These are phyloP conservation scores for Talaromyces pinophilus DNA, from an alignment of 2,329 filamentous ascomycete species.

Conservation along the genomic window DNA sequence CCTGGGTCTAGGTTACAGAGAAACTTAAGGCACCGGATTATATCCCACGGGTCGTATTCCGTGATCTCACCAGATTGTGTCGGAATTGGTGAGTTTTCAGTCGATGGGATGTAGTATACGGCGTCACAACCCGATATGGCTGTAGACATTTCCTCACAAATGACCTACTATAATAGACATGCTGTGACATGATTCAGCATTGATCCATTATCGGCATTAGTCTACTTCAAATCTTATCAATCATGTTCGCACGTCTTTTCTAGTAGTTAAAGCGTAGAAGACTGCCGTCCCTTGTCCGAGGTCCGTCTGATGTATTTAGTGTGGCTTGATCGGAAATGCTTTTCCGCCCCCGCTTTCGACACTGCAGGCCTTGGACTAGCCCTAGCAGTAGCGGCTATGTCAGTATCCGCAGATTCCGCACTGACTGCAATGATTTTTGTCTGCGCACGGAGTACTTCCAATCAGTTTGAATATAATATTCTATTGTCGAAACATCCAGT, in stretches of 20 bases:
- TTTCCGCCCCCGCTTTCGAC: constrained; percentile 2
- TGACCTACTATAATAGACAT: too few relatives aligned
- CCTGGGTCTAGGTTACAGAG: background rate
- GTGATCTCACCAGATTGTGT: background rate
- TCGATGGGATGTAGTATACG: background rate
- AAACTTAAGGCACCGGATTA: background rate
- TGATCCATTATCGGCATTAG: background rate
- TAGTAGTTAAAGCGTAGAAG: background rate
- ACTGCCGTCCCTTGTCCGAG: background rate
- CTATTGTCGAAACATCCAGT: background rate
- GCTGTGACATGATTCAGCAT: too few relatives aligned
- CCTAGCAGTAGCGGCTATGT: background rate
- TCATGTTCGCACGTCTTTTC: background rate
- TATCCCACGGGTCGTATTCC: background rate
- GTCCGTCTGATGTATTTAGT: background rate
- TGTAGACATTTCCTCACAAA: background rate
- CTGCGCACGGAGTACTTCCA: background rate
- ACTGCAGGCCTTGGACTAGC: background rate
- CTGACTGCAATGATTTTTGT: background rate
- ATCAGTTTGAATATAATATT: background rate
- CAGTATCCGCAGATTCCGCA: background rate
- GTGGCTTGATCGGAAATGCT: constrained; percentile 10
- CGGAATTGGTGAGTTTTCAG: background rate
- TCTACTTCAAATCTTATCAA: too few relatives aligned
- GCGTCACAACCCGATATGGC: background rate